Evolutionary conservation across 2,329 filamentous ascomycete genomes (phyloP).

Genomic region (Fusarium sp.): DNA sequence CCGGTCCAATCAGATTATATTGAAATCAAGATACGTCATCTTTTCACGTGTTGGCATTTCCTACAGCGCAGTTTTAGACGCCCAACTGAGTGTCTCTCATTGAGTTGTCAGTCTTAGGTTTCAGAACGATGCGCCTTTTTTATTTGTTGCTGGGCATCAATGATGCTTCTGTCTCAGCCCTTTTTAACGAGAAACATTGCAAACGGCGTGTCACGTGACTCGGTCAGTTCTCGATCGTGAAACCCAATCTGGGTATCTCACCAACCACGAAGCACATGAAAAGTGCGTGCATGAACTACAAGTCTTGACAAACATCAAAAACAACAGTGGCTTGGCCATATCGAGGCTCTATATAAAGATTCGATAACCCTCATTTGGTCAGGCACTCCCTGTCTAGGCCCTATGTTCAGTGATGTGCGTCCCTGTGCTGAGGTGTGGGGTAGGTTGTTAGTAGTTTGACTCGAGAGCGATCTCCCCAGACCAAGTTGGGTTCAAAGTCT

Average conservation of each 20-base stretch:
- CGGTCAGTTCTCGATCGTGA: background rate
- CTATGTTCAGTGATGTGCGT: slow-evolving; percentile 13
- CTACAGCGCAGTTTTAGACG: slow-evolving; percentile 11
- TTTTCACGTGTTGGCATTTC: slow-evolving; percentile 6
- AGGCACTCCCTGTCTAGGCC: background rate
- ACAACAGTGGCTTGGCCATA: background rate
- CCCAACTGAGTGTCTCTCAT: slow-evolving; percentile 7
- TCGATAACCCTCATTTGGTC: background rate
- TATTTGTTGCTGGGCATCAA: slow-evolving; percentile 6
- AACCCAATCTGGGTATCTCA: background rate
- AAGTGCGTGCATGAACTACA: slow-evolving; percentile 9
- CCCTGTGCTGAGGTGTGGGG: slow-evolving; percentile 33
- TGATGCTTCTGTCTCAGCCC: background rate
- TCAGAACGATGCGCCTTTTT: background rate
- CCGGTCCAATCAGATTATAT: slow-evolving; percentile 29
- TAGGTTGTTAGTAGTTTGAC: slow-evolving; percentile 19
- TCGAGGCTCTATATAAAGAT: background rate
- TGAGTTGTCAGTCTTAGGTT: slow-evolving; percentile 6
- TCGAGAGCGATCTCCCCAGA: slow-evolving; percentile 23
- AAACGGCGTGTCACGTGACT: background rate
- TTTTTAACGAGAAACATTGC: background rate
- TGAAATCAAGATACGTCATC: slow-evolving; percentile 29
- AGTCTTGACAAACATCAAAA: background rate
- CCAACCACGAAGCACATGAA: background rate
- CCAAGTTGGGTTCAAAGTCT: slow-evolving; percentile 28